Evolutionary conservation across 2,329 filamentous ascomycete species (phyloP), one percentile per base, ranked within the genome.

Genomic region (Nemania bipapillata): DNA sequence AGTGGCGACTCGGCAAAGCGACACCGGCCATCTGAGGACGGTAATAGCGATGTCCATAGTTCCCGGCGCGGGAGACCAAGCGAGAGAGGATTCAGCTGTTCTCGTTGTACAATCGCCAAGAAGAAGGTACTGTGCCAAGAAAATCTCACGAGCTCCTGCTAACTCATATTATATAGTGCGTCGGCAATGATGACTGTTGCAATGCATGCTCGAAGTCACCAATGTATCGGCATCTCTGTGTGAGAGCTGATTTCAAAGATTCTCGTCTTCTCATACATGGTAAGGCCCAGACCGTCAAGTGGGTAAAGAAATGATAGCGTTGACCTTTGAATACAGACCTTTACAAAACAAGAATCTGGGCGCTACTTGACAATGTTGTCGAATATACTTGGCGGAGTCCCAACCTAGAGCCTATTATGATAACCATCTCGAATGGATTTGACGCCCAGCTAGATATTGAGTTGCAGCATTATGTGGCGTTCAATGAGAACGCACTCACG

Each of bases 51-150:
- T 30, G 26, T 22, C 32, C 57, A 35, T 12, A 30, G 9, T 17
- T 45, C 30, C 45, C 64, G 64, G 42, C 64, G 64, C n/a, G 64
- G 64, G 22, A 40, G 64, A 15, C 64, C 64, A 30, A 66, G 64
- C 53, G 58, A 56, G 40, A 32, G 64, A 52, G 64, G 64, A 45
- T 66, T 66, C 20, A 66, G 57, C 50, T 66, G 64, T 50, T 66
- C 64, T 49, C 64, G 58, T 42, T 66, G 64, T 24, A 32, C 64
- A 50, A 66, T 66, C 49, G 32, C 58, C 35, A 66, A 66, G 45
- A 66, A 66, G 47, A 66, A 57, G 26, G 64, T 66, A 62, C 5
- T 50, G 20, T 5, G 9, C 15, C 22, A 26, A 22, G n/a, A 56
- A 12, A 28, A 7, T 1, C 50, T 50, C 15, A 26, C 17, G 24